Conservation (phyloP, 108 stramenopile species). For the Seminavis robusta region DNA sequence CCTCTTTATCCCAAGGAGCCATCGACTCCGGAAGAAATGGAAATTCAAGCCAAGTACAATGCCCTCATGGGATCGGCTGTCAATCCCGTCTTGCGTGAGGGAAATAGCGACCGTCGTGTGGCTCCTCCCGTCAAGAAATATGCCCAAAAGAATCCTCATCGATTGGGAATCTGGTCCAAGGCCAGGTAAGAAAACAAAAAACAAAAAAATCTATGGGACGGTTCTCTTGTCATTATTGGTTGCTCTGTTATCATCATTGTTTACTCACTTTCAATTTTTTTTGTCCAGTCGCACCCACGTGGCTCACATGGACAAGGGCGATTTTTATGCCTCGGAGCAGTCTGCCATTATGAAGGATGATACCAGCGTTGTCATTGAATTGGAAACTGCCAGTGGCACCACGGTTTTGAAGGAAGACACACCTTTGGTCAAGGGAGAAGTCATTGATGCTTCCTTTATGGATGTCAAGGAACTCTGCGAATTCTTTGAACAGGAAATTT, state of each 20-base stretch:
- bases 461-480: conserved; percentile 50
- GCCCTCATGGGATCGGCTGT: conserved; percentile 86
- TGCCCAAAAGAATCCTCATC: conserved; percentile 94
- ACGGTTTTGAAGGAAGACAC: conserved; percentile 70
- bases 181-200: too few relatives aligned
- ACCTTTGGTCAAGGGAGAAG: conserved; percentile 70
- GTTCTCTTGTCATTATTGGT: too few relatives aligned
- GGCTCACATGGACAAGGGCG: conserved; percentile 86
- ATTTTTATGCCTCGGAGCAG: conserved; percentile 87
- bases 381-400: conserved; percentile 51
- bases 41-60: conserved; percentile 66
- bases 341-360: conserved; percentile 52
- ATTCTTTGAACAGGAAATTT: conserved; percentile 79
- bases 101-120: conserved; percentile 90
- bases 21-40: conserved; percentile 54
- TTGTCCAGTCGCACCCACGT: conserved; percentile 87
- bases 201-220: too few relatives aligned
- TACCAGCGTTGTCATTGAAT: conserved; percentile 68
- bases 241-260: too few relatives aligned
- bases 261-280: too few relatives aligned
- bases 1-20: conserved; percentile 87
- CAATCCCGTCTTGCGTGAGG: conserved; percentile 92
- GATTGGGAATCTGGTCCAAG: conserved; percentile 88
- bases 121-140: conserved; percentile 91
- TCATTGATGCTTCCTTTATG: conserved; percentile 84